Conservation (phyloP, 371 early-diverging fungal species). For the Batkoa obscura region DNA sequence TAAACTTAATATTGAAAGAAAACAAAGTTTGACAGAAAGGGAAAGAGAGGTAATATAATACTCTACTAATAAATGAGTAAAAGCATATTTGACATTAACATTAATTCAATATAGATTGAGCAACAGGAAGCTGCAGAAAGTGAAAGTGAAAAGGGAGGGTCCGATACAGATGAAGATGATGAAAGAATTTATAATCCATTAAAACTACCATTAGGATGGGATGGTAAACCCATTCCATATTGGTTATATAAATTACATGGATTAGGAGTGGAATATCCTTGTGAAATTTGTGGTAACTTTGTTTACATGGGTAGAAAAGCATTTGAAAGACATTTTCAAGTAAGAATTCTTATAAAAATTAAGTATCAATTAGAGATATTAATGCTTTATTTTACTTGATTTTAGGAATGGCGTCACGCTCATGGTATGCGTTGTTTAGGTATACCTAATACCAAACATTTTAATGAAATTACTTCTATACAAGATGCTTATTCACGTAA, state of each 20-base stretch:
- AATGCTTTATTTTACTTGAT: neutral
- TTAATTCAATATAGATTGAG: slow-evolving; percentile 2
- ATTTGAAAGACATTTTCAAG: slow-evolving; percentile 87
- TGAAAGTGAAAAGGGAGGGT: slow-evolving; percentile 43
- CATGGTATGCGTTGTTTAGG: slow-evolving; percentile 89
- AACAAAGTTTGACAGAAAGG: slow-evolving; percentile 80
- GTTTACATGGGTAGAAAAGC: slow-evolving; percentile 94
- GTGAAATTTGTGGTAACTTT: slow-evolving; percentile 93
- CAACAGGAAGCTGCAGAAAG: slow-evolving; percentile 52
- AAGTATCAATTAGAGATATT: neutral
- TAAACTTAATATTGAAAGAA: slow-evolving; percentile 70
- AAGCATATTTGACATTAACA: neutral
- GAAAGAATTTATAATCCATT: slow-evolving; percentile 90
- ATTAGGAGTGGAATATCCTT: slow-evolving; percentile 81
- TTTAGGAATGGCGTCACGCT: slow-evolving; percentile 79
- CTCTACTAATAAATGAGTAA: neutral
- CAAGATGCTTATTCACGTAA: slow-evolving; percentile 77
- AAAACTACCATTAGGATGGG: slow-evolving; percentile 93
- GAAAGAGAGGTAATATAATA: slow-evolving; percentile 38
- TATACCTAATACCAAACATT: slow-evolving; percentile 82
- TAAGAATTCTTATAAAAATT: slow-evolving; percentile 4
- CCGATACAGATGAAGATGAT: slow-evolving; percentile 66
- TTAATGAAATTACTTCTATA: slow-evolving; percentile 84
- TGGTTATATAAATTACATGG: slow-evolving; percentile 98
- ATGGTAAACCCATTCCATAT: slow-evolving; percentile 97